Percentiles rank a stretch among this genome's conserved stretches.
Conservation (phyloP, 345 rosid species). For the Sonneratia alba region DNA sequence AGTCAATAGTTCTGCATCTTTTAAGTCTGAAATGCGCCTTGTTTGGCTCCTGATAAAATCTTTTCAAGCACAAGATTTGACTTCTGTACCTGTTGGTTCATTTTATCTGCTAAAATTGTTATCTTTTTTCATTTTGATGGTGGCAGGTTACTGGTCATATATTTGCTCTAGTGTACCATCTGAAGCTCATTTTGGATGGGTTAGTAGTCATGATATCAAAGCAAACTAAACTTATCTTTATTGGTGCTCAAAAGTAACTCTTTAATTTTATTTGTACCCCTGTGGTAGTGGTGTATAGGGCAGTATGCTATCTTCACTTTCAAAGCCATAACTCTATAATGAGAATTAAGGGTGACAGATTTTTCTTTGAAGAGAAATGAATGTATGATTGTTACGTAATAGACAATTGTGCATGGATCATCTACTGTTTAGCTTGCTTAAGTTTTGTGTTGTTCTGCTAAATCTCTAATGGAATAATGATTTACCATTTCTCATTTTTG, state of each 20-base stretch:
- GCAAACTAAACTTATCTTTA: neutral
- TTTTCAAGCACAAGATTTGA: neutral
- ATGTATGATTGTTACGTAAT: neutral
- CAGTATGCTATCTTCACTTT: neutral
- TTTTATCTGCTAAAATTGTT: neutral
- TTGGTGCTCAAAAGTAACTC: neutral
- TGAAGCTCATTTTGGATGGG: constrained; percentile 99
- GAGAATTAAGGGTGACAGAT: neutral
- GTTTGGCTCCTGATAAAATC: neutral
- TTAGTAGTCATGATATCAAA: constrained; percentile 28
- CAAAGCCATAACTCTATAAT: neutral
- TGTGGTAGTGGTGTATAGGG: neutral
- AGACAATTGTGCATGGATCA: neutral
- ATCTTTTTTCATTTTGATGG: constrained; percentile 12
- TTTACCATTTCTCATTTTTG: neutral
- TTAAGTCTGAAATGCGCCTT: neutral
- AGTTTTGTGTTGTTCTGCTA: neutral
- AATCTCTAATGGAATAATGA: neutral
- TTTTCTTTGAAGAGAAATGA: neutral
- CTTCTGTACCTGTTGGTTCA: neutral
- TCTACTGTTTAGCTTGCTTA: neutral
- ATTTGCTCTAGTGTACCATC: constrained; percentile 90
- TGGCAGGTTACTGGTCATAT: constrained; percentile 91
- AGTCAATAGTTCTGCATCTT: neutral
- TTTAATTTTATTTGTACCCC: neutral